phyloP scores from a whole-genome alignment of 139 green algal species.

The Chlorella sorokiniana region DNA sequence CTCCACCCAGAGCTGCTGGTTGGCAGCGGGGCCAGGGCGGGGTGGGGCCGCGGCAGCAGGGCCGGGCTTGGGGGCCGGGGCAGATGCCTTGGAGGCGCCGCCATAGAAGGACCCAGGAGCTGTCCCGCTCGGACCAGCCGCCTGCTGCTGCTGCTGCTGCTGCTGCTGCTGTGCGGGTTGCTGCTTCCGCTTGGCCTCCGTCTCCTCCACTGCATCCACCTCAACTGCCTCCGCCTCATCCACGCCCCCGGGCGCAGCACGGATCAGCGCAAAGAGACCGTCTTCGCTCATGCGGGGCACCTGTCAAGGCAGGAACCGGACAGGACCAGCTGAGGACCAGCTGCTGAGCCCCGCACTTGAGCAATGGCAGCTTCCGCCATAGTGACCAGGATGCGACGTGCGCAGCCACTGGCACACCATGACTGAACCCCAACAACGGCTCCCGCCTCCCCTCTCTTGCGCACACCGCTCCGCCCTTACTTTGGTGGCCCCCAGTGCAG shows the following conservation, averaged over 20 bases:
- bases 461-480: no score
- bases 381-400: no score
- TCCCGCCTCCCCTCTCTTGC: no score
- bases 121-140: background rate
- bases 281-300: constrained; percentile 76
- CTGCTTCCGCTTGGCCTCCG: background rate
- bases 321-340: background rate
- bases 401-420: no score
- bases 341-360: no score
- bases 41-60: background rate
- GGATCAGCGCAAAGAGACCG: constrained; percentile 81
- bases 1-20: constrained; percentile 86
- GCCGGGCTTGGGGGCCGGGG: background rate
- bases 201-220: background rate
- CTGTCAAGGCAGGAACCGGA: background rate
- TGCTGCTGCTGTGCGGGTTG: background rate
- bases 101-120: background rate
- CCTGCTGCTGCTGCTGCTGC: background rate
- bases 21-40: background rate
- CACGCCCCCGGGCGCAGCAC: constrained; percentile 45
- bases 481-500: no score
- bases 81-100: background rate
- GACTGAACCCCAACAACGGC: no score
- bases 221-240: background rate
- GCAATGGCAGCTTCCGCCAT: no score